Evolutionary conservation across 371 early-diverging fungal species (phyloP).

Genomic region (Apophysomyces elegans): DNA sequence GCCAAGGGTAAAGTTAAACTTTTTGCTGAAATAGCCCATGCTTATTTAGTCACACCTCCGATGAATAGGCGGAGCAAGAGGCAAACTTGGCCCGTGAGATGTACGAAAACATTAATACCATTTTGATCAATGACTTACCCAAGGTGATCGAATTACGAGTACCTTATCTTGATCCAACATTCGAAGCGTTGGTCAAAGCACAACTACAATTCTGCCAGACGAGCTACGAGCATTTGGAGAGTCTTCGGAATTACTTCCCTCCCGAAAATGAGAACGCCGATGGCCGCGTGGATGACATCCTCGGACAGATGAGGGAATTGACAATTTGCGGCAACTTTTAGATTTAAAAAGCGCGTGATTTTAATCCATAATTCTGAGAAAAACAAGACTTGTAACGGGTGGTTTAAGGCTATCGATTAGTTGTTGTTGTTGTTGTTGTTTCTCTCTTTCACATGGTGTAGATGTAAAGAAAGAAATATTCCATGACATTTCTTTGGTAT

Average conservation of each 20-base stretch:
- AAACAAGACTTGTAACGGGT: no score
- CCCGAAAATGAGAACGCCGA: conserved; percentile 63
- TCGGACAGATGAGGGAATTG: conserved; percentile 89
- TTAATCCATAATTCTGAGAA: no score
- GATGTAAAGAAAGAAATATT: no score
- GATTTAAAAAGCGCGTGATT: background rate
- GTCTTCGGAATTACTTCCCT: conserved; percentile 55
- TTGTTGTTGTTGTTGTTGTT: no score
- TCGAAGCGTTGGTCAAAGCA: conserved; percentile 91
- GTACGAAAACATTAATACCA: conserved; percentile 83
- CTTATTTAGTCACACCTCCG: background rate
- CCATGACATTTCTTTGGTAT: no score
- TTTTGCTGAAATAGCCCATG: background rate
- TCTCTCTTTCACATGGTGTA: no score
- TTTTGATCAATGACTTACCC: conserved; percentile 87
- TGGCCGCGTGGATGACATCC: conserved; percentile 71
- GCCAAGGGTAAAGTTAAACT: conserved; percentile 45
- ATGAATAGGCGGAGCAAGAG: conserved; percentile 74
- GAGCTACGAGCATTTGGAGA: conserved; percentile 73
- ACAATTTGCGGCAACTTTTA: conserved; percentile 82
- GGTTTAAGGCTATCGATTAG: no score
- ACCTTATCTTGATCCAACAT: conserved; percentile 89
- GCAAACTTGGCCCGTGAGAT: conserved; percentile 73
- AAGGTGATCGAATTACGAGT: conserved; percentile 87
- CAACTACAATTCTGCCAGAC: conserved; percentile 85